Evolutionary conservation across 805 yeast species (phyloP), one percentile per base, ranked within the genome.

Genomic region (Metschnikowia vanudenii): DNA sequence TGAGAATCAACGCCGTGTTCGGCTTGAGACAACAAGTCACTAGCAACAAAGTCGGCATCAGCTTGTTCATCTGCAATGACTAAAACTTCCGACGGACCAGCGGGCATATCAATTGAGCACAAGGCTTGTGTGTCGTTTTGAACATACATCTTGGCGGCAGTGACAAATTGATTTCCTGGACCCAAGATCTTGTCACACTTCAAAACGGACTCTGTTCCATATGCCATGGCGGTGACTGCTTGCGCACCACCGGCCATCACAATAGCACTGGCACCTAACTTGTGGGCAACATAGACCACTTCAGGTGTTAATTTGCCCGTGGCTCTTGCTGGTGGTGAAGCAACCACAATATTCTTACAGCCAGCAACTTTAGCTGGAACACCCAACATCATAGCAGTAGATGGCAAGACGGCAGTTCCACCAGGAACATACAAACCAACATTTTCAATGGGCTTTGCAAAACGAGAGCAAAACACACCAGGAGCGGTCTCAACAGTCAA

Each of bases 161-260:
- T 94, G 43, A 94, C 99, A 65, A 94, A 94, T 73, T 94, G 99
- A 72, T 94, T 94, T 50, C 99, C 99, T 19, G 99, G 99, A 39
- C 99, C 99, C 66, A 94, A 77, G 52, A 94, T 91, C 77, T 94
- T 94, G 69, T 94, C 97, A 62, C 92, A 92, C 69, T 94, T 94
- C 43, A 96, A 86, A 41, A 94, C 84, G 31, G 87, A 72, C 58
- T 88, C 89, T 12, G 99, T 94, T 63, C 99, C 99, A 65, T 94
- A 94, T 1, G 99, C 99, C 96, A 94, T 81, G 4, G 99, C 96
- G 39, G 97, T 96, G 43, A 94, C 88, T 5, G 99, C 99, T 74
- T 94, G 99, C 3, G 99, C 99, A 61, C 99, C 99, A 59, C 99
- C 99, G 1, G 99, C 99, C 58, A 94, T 75, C 9, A 94, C 89